Evolutionary conservation across 352 stramenopile species (phyloP).

Genomic region (Plasmopara viticola): DNA sequence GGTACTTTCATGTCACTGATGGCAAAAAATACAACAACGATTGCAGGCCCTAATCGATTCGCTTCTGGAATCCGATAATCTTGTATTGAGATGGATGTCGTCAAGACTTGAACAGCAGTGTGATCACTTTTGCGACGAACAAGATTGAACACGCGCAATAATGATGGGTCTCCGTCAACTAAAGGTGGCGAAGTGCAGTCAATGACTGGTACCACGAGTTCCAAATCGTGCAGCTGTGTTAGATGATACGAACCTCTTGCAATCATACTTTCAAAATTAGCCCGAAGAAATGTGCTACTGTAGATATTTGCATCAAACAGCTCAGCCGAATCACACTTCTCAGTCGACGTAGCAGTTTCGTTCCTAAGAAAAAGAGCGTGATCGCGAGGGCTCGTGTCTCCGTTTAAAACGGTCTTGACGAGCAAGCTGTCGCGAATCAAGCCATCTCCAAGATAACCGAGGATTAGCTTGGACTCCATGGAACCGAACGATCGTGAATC

Average conservation of each 20-base stretch:
- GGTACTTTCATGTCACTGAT: slow-evolving; percentile 26
- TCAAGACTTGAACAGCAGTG: slow-evolving; percentile 8
- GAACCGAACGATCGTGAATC: no score
- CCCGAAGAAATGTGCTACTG: slow-evolving; percentile 26
- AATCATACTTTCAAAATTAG: slow-evolving; percentile 18
- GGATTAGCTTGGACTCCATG: no score
- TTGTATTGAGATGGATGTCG: slow-evolving; percentile 22
- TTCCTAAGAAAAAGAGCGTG: slow-evolving; percentile 25
- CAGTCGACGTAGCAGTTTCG: no score
- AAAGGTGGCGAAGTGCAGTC: slow-evolving; percentile 34
- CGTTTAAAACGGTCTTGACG: slow-evolving; percentile 14
- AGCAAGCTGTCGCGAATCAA: slow-evolving; percentile 30
- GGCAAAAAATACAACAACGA: slow-evolving; percentile 22
- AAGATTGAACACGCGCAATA: slow-evolving; percentile 34
- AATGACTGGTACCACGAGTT: slow-evolving; percentile 36
- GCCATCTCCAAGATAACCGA: slow-evolving; percentile 1
- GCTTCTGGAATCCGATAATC: slow-evolving; percentile 31
- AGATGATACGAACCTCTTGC: slow-evolving; percentile 23
- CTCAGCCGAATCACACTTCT: not conserved
- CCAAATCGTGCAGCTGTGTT: slow-evolving; percentile 20
- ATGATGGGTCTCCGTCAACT: slow-evolving; percentile 17
- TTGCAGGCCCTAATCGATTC: slow-evolving; percentile 23
- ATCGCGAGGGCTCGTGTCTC: slow-evolving; percentile 17
- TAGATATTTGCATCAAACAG: slow-evolving; percentile 23
- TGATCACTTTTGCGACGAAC: slow-evolving; percentile 23